Percentiles rank a stretch among this genome's conserved stretches.
phyloP scores from a whole-genome alignment of 2,329 filamentous ascomycete species.

The Colletotrichum paranaense region DNA sequence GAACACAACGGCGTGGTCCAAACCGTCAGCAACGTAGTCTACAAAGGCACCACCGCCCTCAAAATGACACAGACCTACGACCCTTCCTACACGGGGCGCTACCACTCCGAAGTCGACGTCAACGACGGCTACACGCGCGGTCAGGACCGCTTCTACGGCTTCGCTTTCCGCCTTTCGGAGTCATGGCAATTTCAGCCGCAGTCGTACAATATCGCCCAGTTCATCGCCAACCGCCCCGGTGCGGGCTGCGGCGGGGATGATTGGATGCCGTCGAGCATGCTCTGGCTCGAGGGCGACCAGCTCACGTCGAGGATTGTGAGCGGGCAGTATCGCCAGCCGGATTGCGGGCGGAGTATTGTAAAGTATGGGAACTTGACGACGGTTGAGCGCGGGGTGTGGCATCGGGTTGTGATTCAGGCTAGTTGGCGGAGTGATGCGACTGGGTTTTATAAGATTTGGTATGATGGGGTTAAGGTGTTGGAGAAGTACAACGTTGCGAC shows the following conservation, averaged over 20 bases:
- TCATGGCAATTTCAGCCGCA: conserved; percentile 58
- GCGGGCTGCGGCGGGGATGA: conserved; percentile 56
- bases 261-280: conserved; percentile 61
- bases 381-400: conserved; percentile 57
- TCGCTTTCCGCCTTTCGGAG: conserved; percentile 59
- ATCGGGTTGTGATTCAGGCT: conserved; percentile 57
- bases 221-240: conserved; percentile 60
- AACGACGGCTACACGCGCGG: conserved; percentile 56
- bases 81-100: conserved; percentile 53
- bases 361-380: conserved; percentile 45
- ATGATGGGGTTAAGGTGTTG: conserved; percentile 57
- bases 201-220: conserved; percentile 61
- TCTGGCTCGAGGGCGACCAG: conserved; percentile 57
- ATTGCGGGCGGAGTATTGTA: conserved; percentile 40
- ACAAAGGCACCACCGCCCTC: conserved; percentile 51
- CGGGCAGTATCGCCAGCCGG: conserved; percentile 41
- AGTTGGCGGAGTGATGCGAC: conserved; percentile 56
- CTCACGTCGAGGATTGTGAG: conserved; percentile 52
- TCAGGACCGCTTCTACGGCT: conserved; percentile 61
- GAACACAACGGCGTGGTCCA: conserved; percentile 56
- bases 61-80: conserved; percentile 59
- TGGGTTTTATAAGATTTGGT: conserved; percentile 59
- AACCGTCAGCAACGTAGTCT: conserved; percentile 53
- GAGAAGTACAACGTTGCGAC: conserved; percentile 53
- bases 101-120: conserved; percentile 60